Evolutionary conservation across 2,329 filamentous ascomycete genomes (phyloP).

Genomic region (Apiospora marii): DNA sequence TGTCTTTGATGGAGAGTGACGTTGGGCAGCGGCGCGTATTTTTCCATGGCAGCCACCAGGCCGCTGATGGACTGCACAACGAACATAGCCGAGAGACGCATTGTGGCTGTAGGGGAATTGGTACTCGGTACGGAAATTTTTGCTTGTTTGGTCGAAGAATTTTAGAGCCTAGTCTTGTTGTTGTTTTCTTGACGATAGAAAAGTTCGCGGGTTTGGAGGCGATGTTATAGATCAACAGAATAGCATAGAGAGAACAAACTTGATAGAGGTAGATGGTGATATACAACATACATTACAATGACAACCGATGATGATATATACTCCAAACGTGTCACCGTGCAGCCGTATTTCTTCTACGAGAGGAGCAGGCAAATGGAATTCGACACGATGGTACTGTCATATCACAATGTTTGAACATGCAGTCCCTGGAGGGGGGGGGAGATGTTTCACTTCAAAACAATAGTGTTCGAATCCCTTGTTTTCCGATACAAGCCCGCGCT

Average conservation of each 20-base stretch:
- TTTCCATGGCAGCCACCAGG: constrained; percentile 32
- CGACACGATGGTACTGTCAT: neutral
- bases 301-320: neutral
- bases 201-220: neutral
- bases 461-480: neutral
- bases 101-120: constrained; percentile 25
- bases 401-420: neutral
- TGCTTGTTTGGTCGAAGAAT: neutral
- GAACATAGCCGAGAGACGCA: constrained; percentile 33
- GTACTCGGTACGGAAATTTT: neutral
- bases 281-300: neutral
- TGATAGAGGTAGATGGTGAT: neutral
- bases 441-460: constrained; percentile 3
- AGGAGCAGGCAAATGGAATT: neutral
- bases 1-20: constrained; percentile 33
- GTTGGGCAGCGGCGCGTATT: constrained; percentile 32
- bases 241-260: neutral
- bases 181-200: neutral
- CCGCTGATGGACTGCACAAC: constrained; percentile 31
- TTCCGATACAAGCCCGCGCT: neutral
- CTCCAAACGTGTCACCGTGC: neutral
- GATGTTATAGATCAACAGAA: neutral
- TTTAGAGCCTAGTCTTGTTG: neutral
- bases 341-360: neutral
- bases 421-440: neutral